Percentiles rank a stretch among this genome's conserved stretches.
These are phyloP conservation scores for Neostapfia colusana DNA, from an alignment of 176 grass and related monocot genomes.

Conservation along the genomic window DNA sequence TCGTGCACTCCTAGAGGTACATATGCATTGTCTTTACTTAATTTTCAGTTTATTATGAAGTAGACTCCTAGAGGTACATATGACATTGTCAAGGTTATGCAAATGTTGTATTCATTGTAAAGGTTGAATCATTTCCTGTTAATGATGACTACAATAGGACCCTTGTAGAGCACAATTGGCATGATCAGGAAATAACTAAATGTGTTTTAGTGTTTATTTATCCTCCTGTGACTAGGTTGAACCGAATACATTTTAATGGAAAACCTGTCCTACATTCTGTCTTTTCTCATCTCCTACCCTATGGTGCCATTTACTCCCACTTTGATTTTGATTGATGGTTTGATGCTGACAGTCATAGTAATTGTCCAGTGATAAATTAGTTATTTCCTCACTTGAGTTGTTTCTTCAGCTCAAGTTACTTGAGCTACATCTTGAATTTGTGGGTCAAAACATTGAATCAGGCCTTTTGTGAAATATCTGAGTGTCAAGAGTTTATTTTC, in stretches of 20 bases:
- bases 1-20: slow-evolving; percentile 79
- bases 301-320: not conserved
- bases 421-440: not conserved
- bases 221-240: not conserved
- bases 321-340: not conserved
- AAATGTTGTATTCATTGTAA: not conserved
- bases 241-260: not conserved
- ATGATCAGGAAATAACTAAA: slow-evolving; percentile 1
- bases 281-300: not conserved
- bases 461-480: not conserved
- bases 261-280: not conserved
- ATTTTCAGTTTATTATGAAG: not conserved
- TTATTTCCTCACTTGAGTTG: not conserved
- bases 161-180: not conserved
- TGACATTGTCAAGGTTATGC: not conserved
- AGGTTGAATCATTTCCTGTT: not conserved
- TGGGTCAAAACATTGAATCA: not conserved
- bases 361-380: not conserved
- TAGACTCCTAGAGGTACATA: not conserved
- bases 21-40: not conserved
- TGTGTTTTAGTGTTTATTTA: not conserved
- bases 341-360: not conserved
- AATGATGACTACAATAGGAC: not conserved
- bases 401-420: not conserved
- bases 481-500: not conserved